phyloP scores from a whole-genome alignment of 176 grass and related monocot species.

The Avena eriantha region DNA sequence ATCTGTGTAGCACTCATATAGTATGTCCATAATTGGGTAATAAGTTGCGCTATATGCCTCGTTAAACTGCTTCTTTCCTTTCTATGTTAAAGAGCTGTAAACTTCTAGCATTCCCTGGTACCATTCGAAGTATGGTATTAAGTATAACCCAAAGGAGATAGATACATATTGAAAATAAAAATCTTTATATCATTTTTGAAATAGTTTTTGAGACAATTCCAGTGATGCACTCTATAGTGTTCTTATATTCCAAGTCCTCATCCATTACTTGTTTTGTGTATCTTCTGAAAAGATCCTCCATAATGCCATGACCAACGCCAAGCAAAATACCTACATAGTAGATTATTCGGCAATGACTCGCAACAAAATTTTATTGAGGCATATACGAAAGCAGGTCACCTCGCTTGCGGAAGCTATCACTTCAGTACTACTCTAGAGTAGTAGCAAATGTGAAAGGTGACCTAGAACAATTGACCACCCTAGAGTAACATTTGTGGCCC shows the following conservation, averaged over 20 bases:
- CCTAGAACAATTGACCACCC: constrained; percentile 79
- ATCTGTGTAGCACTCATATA: constrained; percentile 75
- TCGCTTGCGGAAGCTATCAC: constrained; percentile 83
- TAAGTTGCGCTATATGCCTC: constrained; percentile 70
- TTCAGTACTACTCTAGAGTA: constrained; percentile 74
- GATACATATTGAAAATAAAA: background rate
- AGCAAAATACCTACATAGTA: constrained; percentile 67
- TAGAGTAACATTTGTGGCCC: constrained; percentile 81
- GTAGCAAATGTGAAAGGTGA: constrained; percentile 81
- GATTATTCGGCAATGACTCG: background rate
- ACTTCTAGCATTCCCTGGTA: constrained; percentile 74
- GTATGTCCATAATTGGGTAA: constrained; percentile 76
- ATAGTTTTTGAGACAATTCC: constrained; percentile 79
- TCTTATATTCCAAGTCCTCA: constrained; percentile 68
- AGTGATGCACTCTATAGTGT: constrained; percentile 80
- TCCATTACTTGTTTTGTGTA: constrained; percentile 80
- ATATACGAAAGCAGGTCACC: constrained; percentile 45
- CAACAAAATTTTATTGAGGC: background rate
- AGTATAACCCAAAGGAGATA: background rate
- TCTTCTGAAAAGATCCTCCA: constrained; percentile 81
- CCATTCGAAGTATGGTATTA: background rate
- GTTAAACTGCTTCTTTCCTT: constrained; percentile 75
- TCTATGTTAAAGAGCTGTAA: constrained; percentile 63
- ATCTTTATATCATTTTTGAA: constrained; percentile 59
- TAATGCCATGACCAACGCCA: constrained; percentile 69